Conservation (phyloP, 2,329 filamentous ascomycete species). For the Apiospora saccharicola region DNA sequence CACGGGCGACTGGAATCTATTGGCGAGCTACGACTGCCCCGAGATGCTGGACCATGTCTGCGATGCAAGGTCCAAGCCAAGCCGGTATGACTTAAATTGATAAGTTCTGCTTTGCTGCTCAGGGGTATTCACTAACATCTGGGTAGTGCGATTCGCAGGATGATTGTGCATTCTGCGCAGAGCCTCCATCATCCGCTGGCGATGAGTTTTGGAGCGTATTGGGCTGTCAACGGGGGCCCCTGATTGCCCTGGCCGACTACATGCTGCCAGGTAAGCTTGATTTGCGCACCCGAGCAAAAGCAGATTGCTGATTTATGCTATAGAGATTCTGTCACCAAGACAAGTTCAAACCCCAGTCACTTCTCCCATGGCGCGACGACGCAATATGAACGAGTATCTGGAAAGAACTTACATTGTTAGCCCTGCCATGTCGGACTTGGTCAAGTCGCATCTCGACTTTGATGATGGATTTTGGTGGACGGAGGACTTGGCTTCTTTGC, state of each 20-base stretch:
- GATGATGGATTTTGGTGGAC: constrained; percentile 67
- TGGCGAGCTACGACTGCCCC: constrained; percentile 61
- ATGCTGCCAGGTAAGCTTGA: constrained; percentile 55
- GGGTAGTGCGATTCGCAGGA: constrained; percentile 60
- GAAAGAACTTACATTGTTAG: constrained; percentile 53
- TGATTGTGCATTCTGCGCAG: constrained; percentile 56
- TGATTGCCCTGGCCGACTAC: constrained; percentile 55
- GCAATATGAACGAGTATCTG: constrained; percentile 60
- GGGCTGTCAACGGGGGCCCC: constrained; percentile 59
- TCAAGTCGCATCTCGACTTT: constrained; percentile 58
- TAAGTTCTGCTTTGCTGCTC: constrained; percentile 4
- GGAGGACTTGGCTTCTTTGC: constrained; percentile 54
- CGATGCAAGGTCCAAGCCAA: constrained; percentile 57
- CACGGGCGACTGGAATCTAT: constrained; percentile 64
- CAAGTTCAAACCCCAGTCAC: constrained; percentile 58
- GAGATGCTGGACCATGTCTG: constrained; percentile 57
- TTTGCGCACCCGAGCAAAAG: background rate
- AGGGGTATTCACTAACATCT: constrained; percentile 32
- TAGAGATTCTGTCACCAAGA: constrained; percentile 56
- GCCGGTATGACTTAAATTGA: constrained; percentile 48
- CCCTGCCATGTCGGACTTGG: constrained; percentile 48
- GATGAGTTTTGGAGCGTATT: constrained; percentile 57
- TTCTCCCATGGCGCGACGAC: constrained; percentile 57
- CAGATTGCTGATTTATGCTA: background rate
- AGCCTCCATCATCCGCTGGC: constrained; percentile 44